These are phyloP conservation scores for Buddleja alternifolia DNA, from an alignment of 257 asterid genomes.

Conservation along the genomic window DNA sequence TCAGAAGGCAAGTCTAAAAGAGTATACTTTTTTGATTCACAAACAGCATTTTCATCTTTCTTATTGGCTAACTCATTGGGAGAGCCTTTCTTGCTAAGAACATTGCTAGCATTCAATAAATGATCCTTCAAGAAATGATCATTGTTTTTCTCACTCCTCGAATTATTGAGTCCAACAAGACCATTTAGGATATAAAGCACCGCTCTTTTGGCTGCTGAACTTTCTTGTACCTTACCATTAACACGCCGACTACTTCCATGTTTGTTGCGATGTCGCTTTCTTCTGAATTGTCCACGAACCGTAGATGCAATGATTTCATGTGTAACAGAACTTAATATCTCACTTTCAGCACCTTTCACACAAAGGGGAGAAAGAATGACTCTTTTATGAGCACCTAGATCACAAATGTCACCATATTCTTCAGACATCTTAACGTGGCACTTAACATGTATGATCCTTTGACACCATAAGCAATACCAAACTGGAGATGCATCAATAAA, in stretches of 20 bases:
- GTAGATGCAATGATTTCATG: conserved; percentile 55
- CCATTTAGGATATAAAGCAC: conserved; percentile 56
- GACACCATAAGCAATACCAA: conserved; percentile 94
- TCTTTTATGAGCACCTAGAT: conserved; percentile 78
- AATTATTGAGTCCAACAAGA: conserved; percentile 47
- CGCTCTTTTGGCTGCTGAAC: conserved; percentile 45
- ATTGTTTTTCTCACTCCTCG: conserved; percentile 42
- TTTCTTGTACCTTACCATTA: conserved; percentile 52
- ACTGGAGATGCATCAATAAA: conserved; percentile 84
- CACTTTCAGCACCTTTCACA: conserved; percentile 64
- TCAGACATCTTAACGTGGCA: conserved; percentile 86
- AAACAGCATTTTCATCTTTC: conserved; percentile 41
- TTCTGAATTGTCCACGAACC: conserved; percentile 58
- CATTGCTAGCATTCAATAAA: conserved; percentile 34
- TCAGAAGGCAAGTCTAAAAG: conserved; percentile 67
- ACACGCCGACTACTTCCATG: conserved; percentile 48
- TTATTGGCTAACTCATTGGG: conserved; percentile 39
- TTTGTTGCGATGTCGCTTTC: conserved; percentile 62
- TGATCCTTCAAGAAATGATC: conserved; percentile 37
- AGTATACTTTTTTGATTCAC: conserved; percentile 54
- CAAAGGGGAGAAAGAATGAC: conserved; percentile 82
- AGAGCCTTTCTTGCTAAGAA: conserved; percentile 42
- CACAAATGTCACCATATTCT: conserved; percentile 74
- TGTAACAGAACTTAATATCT: conserved; percentile 48
- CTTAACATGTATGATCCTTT: conserved; percentile 73